These are phyloP conservation scores for Trichoderma atroviride DNA, from an alignment of 2,329 filamentous ascomycete genomes.

Conservation along the genomic window DNA sequence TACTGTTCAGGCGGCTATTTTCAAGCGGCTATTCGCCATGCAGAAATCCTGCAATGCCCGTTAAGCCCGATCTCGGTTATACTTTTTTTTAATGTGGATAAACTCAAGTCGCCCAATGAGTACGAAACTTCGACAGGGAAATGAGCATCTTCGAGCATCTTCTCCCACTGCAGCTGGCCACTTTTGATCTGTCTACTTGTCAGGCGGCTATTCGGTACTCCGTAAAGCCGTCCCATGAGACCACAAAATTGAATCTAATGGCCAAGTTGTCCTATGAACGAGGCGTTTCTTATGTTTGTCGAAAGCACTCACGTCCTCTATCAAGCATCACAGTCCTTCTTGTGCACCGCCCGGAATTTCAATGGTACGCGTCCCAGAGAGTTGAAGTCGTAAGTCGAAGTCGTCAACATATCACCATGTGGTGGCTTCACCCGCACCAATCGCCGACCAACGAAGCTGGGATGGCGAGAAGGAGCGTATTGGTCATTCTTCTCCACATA, in stretches of 20 bases:
- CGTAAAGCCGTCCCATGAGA: neutral
- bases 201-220: neutral
- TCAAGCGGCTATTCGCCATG: too few relatives aligned
- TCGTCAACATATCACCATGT: neutral
- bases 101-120: neutral
- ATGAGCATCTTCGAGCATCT: neutral
- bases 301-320: neutral
- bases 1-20: neutral
- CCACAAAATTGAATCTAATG: neutral
- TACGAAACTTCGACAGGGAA: neutral
- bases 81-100: neutral
- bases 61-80: neutral
- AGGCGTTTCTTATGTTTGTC: neutral
- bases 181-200: neutral
- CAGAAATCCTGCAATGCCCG: neutral
- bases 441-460: neutral
- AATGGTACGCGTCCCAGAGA: neutral
- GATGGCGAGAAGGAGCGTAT: neutral
- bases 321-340: neutral
- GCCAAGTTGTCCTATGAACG: neutral
- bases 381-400: neutral
- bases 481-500: neutral
- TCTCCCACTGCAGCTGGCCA: neutral
- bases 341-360: neutral
- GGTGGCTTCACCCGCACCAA: neutral